phyloP scores from a whole-genome alignment of 768 basidiomycete species.

The Bullera alba region DNA sequence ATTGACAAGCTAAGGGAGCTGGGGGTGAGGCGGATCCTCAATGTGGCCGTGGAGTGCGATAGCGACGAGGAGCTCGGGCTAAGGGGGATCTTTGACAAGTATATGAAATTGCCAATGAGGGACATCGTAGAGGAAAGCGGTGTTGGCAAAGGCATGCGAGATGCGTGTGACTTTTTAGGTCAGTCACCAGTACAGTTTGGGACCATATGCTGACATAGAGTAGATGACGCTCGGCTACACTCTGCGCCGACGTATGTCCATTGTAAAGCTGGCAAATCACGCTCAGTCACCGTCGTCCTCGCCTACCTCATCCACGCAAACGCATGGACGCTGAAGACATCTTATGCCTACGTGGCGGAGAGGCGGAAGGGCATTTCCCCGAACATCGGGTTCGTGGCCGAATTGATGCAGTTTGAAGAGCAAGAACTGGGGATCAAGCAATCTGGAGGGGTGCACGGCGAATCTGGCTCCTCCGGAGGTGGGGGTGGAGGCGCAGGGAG shows the following conservation, averaged over 20 bases:
- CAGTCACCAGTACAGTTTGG: conserved; percentile 42
- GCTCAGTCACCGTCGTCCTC: conserved; percentile 93
- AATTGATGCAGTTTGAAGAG: conserved; percentile 94
- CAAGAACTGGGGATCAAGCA: conserved; percentile 69
- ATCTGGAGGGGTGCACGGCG: conserved; percentile 32
- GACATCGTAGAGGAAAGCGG: conserved; percentile 94
- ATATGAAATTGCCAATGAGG: conserved; percentile 81
- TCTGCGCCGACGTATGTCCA: conserved; percentile 88
- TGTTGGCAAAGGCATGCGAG: conserved; percentile 68
- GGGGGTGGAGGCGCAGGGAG: conserved; percentile 21
- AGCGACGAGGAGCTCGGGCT: conserved; percentile 63
- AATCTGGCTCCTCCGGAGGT: conserved; percentile 30
- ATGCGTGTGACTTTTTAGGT: conserved; percentile 84
- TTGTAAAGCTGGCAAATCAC: conserved; percentile 91
- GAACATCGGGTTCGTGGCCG: conserved; percentile 95
- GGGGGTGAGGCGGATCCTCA: conserved; percentile 80
- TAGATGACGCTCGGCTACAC: conserved; percentile 86
- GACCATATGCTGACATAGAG: not conserved
- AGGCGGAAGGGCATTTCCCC: conserved; percentile 90
- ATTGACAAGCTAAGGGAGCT: conserved; percentile 64
- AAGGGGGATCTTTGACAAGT: conserved; percentile 68
- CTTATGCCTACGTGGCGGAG: conserved; percentile 86
- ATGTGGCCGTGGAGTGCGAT: conserved; percentile 85
- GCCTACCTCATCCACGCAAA: conserved; percentile 96
- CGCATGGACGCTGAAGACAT: conserved; percentile 87